Base-by-base conservation (phyloP, 495 filamentous ascomycete genomes). In the Tuber microsphaerosporum region DNA sequence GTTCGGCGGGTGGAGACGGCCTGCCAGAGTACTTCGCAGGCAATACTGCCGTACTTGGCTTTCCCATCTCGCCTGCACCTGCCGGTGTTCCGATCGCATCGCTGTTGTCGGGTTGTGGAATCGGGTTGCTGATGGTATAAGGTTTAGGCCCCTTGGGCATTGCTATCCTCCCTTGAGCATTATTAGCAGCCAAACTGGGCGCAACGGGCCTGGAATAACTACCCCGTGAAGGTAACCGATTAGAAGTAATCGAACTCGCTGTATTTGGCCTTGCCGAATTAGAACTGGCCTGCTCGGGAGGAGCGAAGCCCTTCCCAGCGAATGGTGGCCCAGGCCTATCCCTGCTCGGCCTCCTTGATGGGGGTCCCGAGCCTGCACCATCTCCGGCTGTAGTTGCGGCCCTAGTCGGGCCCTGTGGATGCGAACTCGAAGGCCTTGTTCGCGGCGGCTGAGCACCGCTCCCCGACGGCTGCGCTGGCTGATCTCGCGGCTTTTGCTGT, bases 121-220 rank as follows among this genome's bases (percentile, higher is more conserved):
- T 89, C 31, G 92, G 91, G 72, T 86, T 86, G 31, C 92, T 92
- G 65, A 95, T 93, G 41, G 88, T 88, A 80, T 97, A 97, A 75
- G 89, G 89, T 82, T 91, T 93, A 22, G 86, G 85, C 75, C 85
- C 87, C 77, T 88, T 90, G 26, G 95, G 95, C 83, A 97, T 94
- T 74, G 94, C 90, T 75, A 99, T 91, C 78, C 91, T 91, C 76
- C 93, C 95, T 84, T 97, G 91, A 48, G 90, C 94, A 86, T 96
- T 97, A 56, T 93, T 94, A 82, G 91, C 90, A 73, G 93, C 93
- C 78, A 97, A 89, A 76, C 92, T 91, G 44, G 95, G 94, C 73
- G 92, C 92, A 80, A 91, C 89, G 69, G 95, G 94, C 84, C 93
- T 92, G 78, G 92, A 91, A 83, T 99, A 97, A 71, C 93, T 96